Base-by-base conservation (phyloP, 2,329 filamentous ascomycete genomes). In the Macroventuria anomochaeta region DNA sequence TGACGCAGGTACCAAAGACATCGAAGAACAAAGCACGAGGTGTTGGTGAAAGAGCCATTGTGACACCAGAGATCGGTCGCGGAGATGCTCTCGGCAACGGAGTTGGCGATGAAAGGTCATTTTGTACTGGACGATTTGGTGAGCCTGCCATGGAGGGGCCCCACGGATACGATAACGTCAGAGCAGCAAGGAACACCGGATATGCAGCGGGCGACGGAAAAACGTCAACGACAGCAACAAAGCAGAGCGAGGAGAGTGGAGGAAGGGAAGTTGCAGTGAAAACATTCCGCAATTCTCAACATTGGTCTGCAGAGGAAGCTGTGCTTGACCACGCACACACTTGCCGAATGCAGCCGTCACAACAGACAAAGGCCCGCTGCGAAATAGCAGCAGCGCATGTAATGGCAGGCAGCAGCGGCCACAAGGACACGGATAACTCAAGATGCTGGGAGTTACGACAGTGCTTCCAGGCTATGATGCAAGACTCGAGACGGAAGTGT, bases 1-100 rank as follows among this genome's bases (percentile, higher is more conserved):
- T 83, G 38, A 95, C 90, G 58, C 88, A 85, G 1, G 91, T 95
- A 36, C 89, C 89, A 72, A 93, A 92, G 64, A 91, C 83, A 75
- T 92, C 89, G 67, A 91, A 91, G 47, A 87, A 80, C 28, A 92
- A 77, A 7, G 83, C 88, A 61, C 85, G 85, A 58, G 76, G 75
- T 7, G 62, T 50, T 8, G 60, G 62, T 11, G 55, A 41, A 3
- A 70, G 42, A 43, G 65, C 55, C 70, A 73, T 73, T 2, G 46
- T 65, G 26, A 59, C 23, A 10, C 40, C 33, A 10, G 53, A 49
- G 10, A 62, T 59, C 3, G 41, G 10, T 25, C 42, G 54, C 12
- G 51, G 29, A 11, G 46, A 38, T 36, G 51, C 18, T 48, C 23
- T 47, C 18, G 52, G 52, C 15, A 58, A 26, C 6, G 58, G 55